A percentile compares a stretch with the other conserved stretches of the same genome.
These are phyloP conservation scores for Umbellularia californica DNA, from an alignment of 164 flowering plant genomes.

Conservation along the genomic window DNA sequence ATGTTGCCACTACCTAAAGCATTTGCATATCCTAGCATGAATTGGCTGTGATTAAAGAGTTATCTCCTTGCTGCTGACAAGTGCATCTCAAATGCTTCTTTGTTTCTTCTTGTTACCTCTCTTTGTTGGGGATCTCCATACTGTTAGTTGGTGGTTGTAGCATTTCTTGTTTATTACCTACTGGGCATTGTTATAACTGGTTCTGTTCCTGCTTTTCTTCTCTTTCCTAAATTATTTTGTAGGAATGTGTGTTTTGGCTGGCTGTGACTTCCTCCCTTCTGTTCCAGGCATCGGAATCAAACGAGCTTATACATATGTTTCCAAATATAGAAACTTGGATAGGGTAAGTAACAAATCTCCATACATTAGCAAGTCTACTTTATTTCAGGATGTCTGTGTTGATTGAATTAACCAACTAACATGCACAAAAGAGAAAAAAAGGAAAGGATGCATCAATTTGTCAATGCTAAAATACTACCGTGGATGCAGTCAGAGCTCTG, in stretches of 20 bases:
- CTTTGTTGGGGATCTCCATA: background rate
- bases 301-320: constrained; percentile 55
- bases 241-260: constrained; percentile 90
- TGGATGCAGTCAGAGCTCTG: background rate
- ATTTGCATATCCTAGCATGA: background rate
- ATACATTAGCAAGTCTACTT: background rate
- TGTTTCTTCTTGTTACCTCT: background rate
- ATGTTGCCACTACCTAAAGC: background rate
- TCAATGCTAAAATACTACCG: too few species aligned
- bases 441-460: background rate
- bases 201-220: background rate
- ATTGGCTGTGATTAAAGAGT: background rate
- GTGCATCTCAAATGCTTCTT: background rate
- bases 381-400: background rate
- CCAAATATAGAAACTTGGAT: constrained; percentile 65
- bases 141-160: background rate
- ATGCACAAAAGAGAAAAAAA: background rate
- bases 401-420: background rate
- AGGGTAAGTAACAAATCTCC: constrained; percentile 34
- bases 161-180: background rate
- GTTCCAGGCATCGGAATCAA: constrained; percentile 74
- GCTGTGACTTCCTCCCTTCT: constrained; percentile 86
- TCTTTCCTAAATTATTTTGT: constrained; percentile 14
- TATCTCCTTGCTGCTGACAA: background rate
- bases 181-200: background rate